These are phyloP conservation scores for Tetracladium setigerum DNA, from an alignment of 495 filamentous ascomycete species.

Conservation along the genomic window DNA sequence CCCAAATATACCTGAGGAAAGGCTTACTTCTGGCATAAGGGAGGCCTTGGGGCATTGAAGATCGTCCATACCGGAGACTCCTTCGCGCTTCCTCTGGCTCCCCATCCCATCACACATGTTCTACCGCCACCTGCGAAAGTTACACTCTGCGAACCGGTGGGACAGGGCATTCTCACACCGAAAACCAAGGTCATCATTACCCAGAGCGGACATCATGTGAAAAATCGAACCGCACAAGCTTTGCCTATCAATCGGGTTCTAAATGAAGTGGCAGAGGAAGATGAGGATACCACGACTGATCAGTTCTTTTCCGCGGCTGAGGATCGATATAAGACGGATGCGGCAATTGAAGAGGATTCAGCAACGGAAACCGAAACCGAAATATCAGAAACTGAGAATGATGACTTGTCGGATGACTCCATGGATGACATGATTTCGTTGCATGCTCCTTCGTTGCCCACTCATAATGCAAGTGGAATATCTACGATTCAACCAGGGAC, in stretches of 20 bases:
- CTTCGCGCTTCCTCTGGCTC: constrained; percentile 71
- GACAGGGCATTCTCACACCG: constrained; percentile 72
- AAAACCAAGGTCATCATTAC: constrained; percentile 63
- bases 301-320: constrained; percentile 85
- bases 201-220: constrained; percentile 39
- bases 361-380: constrained; percentile 54
- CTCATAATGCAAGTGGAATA: constrained; percentile 57
- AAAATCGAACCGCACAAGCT: constrained; percentile 30
- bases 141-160: constrained; percentile 66
- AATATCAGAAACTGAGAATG: constrained; percentile 43
- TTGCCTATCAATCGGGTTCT: constrained; percentile 33
- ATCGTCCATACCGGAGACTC: constrained; percentile 80
- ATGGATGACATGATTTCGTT: constrained; percentile 80
- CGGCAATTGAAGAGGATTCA: constrained; percentile 32
- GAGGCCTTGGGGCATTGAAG: constrained; percentile 59
- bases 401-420: constrained; percentile 66
- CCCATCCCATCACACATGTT: constrained; percentile 86
- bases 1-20: constrained; percentile 47
- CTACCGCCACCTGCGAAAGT: constrained; percentile 76
- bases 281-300: constrained; percentile 77
- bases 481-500: constrained; percentile 67
- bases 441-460: constrained; percentile 65
- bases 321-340: constrained; percentile 47
- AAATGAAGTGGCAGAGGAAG: constrained; percentile 57
- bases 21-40: constrained; percentile 69